These are phyloP conservation scores for Phoma sp. DNA, from an alignment of 2,329 filamentous ascomycete genomes.

Conservation along the genomic window DNA sequence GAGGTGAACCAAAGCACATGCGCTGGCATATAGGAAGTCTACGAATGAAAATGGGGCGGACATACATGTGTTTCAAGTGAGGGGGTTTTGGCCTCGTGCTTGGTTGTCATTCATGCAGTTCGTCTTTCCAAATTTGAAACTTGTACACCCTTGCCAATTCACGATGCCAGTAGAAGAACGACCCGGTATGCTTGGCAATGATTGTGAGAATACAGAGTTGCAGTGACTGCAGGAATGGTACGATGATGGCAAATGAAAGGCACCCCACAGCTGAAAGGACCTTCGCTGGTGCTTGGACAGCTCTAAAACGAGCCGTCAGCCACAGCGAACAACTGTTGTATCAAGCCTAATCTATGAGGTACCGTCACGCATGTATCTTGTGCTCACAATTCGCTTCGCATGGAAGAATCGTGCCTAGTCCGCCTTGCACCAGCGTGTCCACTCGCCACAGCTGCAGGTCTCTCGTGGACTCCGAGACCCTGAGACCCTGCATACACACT, in stretches of 20 bases:
- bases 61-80: conserved; percentile 9
- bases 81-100: conserved; percentile 3
- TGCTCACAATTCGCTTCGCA: background rate
- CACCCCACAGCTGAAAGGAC: background rate
- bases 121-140: conserved; percentile 24
- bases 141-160: conserved; percentile 10
- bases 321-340: background rate
- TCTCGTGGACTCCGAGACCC: conserved; percentile 19
- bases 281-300: background rate
- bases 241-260: conserved; percentile 1
- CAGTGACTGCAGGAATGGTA: conserved; percentile 5
- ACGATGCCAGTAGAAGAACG: background rate
- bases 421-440: conserved; percentile 1
- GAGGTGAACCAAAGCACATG: conserved; percentile 18
- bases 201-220: background rate
- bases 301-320: background rate
- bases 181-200: background rate
- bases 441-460: conserved; percentile 12
- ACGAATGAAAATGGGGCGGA: conserved; percentile 21
- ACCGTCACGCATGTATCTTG: background rate
- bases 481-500: conserved; percentile 1
- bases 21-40: conserved; percentile 22
- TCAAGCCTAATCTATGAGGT: background rate
- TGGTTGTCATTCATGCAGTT: conserved; percentile 13
- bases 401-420: background rate